Evolutionary conservation across 441 rosid genomes (phyloP), one percentile per base, ranked within the genome.

Genomic region (Biscutella laevigata): DNA sequence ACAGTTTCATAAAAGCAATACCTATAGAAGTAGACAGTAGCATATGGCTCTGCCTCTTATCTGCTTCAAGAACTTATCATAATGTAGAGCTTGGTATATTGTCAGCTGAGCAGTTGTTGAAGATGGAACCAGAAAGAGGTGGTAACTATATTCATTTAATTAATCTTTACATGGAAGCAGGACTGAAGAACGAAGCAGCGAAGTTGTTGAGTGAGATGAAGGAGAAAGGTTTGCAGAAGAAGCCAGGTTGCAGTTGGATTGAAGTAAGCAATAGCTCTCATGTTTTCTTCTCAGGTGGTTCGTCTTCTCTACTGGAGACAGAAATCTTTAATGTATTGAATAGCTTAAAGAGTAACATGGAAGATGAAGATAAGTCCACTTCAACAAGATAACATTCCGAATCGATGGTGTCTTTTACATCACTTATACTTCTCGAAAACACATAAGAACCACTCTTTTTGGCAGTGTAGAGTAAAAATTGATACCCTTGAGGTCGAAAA

Each of bases 211-310:
- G 70, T 10, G 71, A 59, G 25, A 82, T 82, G 88, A 87, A 76
- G 68, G 84, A 78, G 45, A 75, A 54, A 51, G 78, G 82, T 32
- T 53, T 80, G 73, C 80, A 82, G 66, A 87, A 84, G 71, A 76
- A 30, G 37, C 90, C 90, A 12, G 96, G 96, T 36, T 71, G 83
- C 49, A 87, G 90, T 64, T 78, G 90, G 94, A 84, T 87, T 62
- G 89, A 78, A 64, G 50, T 70, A 29, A 67, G 68, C 49, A 64
- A 77, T 41, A 64, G 15, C 4, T 61, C 68, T 26, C 73, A 61
- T 61, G 71, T 73, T 59, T 87, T 87, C 74, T 69, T 59, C 61
- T 80, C 90, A 0, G 83, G 90, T 50, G 78, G 71, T 58, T 69
- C 74, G 22, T 75, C 83, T 35, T 74, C 79, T 34, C 40, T 38